Evolutionary conservation across 2,329 filamentous ascomycete genomes (phyloP).

Genomic region (Penicillium paneum): DNA sequence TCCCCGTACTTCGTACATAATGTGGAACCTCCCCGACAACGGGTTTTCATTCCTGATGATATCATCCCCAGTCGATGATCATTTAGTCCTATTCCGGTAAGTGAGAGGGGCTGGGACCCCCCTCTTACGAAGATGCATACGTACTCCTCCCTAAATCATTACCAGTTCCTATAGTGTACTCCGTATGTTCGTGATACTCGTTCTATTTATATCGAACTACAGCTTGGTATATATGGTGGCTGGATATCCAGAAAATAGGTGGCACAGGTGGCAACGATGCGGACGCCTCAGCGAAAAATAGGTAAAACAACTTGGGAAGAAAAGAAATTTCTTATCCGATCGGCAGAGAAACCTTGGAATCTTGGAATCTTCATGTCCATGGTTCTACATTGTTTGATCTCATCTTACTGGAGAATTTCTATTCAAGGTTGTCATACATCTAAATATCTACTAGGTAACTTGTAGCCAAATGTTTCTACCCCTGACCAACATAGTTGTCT

Average conservation of each 20-base stretch:
- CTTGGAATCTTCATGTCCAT: background rate
- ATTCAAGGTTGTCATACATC: too few species aligned
- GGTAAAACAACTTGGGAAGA: background rate
- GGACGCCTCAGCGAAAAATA: background rate
- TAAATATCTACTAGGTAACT: background rate
- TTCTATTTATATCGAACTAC: background rate
- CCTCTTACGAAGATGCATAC: conserved; percentile 9
- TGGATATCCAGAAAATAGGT: background rate
- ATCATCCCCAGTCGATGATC: conserved; percentile 5
- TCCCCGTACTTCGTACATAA: background rate
- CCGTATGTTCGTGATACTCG: too few species aligned
- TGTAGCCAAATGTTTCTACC: background rate
- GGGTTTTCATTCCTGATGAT: conserved; percentile 4
- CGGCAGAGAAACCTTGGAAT: background rate
- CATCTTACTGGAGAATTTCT: background rate
- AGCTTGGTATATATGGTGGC: background rate
- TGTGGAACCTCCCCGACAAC: conserved; percentile 1
- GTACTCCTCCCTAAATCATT: background rate
- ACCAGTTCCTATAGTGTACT: too few species aligned
- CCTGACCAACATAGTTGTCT: background rate
- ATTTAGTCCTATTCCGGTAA: conserved; percentile 3
- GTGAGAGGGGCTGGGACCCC: background rate
- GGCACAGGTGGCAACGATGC: background rate
- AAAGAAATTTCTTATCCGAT: background rate
- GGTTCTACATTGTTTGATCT: background rate